Conservation (phyloP, 1,284 basidiomycete genomes). For the Irpex lacteus region DNA sequence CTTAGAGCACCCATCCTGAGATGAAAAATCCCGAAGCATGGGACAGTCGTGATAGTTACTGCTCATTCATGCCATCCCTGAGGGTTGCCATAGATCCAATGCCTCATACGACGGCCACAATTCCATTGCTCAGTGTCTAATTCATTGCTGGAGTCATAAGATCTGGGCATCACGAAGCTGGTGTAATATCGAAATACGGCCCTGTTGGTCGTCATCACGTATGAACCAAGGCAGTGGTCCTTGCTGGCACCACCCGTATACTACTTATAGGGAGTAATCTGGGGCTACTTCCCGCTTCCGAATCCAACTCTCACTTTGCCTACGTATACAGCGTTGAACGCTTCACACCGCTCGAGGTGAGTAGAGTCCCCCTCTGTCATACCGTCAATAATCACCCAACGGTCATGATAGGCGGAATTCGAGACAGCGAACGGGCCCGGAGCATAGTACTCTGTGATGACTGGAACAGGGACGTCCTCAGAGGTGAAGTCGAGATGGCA, state of each 20-base stretch:
- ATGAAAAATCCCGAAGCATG: background rate
- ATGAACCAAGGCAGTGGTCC: background rate
- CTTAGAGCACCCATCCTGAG: background rate
- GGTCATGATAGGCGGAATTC: background rate
- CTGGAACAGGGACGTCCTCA: too few species aligned
- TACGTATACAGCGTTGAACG: conserved; percentile 7
- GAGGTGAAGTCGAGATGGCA: too few species aligned
- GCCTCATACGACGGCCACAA: background rate
- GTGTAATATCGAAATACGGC: background rate
- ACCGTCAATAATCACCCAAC: too few species aligned
- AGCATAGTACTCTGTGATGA: too few species aligned
- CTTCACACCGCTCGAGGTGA: conserved; percentile 9
- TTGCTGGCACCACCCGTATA: background rate
- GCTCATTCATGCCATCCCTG: background rate
- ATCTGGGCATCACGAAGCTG: background rate
- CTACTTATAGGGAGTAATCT: too few species aligned
- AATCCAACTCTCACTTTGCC: background rate
- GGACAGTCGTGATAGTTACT: conserved; percentile 2
- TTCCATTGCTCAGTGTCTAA: background rate
- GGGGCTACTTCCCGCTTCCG: background rate
- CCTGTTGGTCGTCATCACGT: background rate
- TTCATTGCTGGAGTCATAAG: background rate
- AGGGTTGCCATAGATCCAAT: conserved; percentile 1
- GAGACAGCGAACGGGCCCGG: background rate
- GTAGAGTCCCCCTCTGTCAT: background rate